These are phyloP conservation scores for Meira nashicola DNA, from an alignment of 1,284 basidiomycete genomes.

Conservation along the genomic window DNA sequence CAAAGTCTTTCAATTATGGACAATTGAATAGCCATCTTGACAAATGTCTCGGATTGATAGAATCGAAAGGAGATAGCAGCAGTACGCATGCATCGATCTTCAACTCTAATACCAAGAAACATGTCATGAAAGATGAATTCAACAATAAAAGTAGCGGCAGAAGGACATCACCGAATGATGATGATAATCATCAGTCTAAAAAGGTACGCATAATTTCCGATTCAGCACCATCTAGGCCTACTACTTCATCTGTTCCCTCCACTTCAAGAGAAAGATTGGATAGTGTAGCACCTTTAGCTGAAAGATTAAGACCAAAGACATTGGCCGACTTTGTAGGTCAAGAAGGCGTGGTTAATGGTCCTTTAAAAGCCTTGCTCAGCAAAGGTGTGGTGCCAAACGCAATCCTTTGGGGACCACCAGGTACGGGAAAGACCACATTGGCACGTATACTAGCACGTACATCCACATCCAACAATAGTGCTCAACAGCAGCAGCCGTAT, in stretches of 20 bases:
- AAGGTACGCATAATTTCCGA: neutral
- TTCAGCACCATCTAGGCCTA: neutral
- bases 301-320: constrained; percentile 41
- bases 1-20: constrained; percentile 22
- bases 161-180: neutral
- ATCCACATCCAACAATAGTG: neutral
- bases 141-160: neutral
- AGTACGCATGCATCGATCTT: neutral
- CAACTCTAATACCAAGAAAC: constrained; percentile 2
- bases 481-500: constrained; percentile 28
- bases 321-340: constrained; percentile 46
- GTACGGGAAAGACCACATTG: constrained; percentile 70
- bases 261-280: constrained; percentile 6
- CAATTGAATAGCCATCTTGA: constrained; percentile 47
- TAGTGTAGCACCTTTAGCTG: constrained; percentile 42
- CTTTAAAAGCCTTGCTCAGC: constrained; percentile 35
- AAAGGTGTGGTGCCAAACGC: constrained; percentile 41
- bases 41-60: constrained; percentile 21
- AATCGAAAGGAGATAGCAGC: neutral
- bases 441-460: constrained; percentile 58
- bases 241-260: neutral
- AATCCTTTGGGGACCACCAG: constrained; percentile 50
- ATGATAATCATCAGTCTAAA: neutral
- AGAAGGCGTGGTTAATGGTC: constrained; percentile 34
- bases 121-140: neutral